Evolutionary conservation across 2,329 filamentous ascomycete genomes (phyloP).

Genomic region (Ceratocystis huliohia): DNA sequence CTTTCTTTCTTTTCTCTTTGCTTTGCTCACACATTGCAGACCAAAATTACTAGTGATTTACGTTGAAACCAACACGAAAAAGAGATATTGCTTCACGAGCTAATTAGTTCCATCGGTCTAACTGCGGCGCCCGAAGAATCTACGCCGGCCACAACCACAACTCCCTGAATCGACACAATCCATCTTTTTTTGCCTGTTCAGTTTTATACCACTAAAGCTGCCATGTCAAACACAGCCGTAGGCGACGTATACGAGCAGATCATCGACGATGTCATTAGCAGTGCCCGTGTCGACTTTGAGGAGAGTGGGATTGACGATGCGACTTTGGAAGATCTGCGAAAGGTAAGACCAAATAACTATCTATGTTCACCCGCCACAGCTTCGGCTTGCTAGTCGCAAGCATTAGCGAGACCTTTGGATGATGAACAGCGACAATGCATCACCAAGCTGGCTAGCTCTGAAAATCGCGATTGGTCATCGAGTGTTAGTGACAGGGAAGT

Average conservation of each 20-base stretch:
- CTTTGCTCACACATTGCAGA: background rate
- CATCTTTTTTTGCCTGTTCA: background rate
- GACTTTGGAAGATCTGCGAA: conserved; percentile 74
- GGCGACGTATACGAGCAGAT: conserved; percentile 70
- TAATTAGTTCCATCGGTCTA: background rate
- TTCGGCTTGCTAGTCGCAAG: conserved; percentile 8
- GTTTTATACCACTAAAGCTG: conserved; percentile 23
- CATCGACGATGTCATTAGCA: conserved; percentile 77
- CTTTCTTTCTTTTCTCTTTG: background rate
- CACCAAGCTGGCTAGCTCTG: background rate
- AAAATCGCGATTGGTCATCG: background rate
- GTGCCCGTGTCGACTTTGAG: conserved; percentile 89
- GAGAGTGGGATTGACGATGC: conserved; percentile 83
- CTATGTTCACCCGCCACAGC: background rate
- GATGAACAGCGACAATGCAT: background rate
- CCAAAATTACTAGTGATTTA: background rate
- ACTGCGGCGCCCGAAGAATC: background rate
- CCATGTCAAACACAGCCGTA: conserved; percentile 48
- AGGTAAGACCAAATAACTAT: conserved; percentile 48
- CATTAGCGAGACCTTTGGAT: conserved; percentile 14
- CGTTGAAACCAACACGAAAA: background rate
- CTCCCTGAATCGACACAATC: background rate
- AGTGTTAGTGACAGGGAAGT: background rate
- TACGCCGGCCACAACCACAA: background rate
- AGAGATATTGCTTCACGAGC: background rate